Percentiles rank a stretch among this genome's conserved stretches.
Conservation (phyloP, 2,329 filamentous ascomycete species). For the Davidsoniella eucalypti region DNA sequence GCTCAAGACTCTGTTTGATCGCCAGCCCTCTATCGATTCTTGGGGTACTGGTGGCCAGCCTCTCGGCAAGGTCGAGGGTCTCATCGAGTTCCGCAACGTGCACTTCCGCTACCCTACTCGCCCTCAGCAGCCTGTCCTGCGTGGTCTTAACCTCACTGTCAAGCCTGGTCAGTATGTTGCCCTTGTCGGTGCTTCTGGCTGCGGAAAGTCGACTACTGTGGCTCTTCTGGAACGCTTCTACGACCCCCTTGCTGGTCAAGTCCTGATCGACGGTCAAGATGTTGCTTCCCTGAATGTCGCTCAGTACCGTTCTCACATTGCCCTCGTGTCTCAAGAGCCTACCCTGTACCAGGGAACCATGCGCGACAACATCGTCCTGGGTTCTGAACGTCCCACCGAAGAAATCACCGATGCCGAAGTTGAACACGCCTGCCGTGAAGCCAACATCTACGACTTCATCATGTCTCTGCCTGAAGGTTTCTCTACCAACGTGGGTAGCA, state of each 20-base stretch:
- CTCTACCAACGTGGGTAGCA: slow-evolving; percentile 69
- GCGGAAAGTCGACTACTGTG: slow-evolving; percentile 89
- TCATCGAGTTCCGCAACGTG: slow-evolving; percentile 78
- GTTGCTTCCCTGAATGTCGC: slow-evolving; percentile 69
- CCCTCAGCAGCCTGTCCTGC: slow-evolving; percentile 79
- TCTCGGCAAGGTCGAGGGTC: slow-evolving; percentile 50
- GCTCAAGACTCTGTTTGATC: slow-evolving; percentile 71
- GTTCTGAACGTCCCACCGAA: slow-evolving; percentile 38
- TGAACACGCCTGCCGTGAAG: slow-evolving; percentile 66
- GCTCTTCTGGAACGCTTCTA: slow-evolving; percentile 89
- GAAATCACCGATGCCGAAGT: slow-evolving; percentile 56
- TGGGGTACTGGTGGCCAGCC: slow-evolving; percentile 56
- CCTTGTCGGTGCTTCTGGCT: slow-evolving; percentile 84
- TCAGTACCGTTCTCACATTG: slow-evolving; percentile 67
- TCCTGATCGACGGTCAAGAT: slow-evolving; percentile 71
- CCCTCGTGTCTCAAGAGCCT: slow-evolving; percentile 86
- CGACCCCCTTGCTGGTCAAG: slow-evolving; percentile 62
- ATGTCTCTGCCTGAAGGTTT: slow-evolving; percentile 73
- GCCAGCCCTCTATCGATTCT: slow-evolving; percentile 63
- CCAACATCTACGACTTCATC: slow-evolving; percentile 89
- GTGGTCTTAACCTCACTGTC: slow-evolving; percentile 60
- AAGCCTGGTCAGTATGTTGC: slow-evolving; percentile 72
- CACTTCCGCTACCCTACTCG: slow-evolving; percentile 90
- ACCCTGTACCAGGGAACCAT: slow-evolving; percentile 90
- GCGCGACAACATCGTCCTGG: slow-evolving; percentile 75